Evolutionary conservation across 2,329 filamentous ascomycete genomes (phyloP), one percentile per base, ranked within the genome.

Genomic region (Coniochaeta hoffmannii): DNA sequence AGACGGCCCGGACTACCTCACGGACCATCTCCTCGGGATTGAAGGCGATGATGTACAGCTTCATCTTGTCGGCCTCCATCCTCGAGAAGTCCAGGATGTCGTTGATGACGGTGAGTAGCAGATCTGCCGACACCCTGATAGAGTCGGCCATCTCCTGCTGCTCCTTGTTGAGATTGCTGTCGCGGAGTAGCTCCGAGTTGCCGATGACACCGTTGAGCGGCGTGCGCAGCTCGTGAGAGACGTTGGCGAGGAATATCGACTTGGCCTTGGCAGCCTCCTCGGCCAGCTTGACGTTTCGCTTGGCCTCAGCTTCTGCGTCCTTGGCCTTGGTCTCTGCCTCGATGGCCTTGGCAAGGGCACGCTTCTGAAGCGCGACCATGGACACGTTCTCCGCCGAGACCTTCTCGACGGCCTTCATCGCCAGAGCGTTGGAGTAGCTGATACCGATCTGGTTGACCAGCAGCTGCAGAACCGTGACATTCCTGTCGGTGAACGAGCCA

Each of bases 31-130:
- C 83, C 61, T 82, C 78, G 0, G 84, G 82, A 60, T 85, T 86
- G 70, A 87, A 87, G 8, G 82, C 82, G 55, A 85, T 85, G 57
- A 86, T 79, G 66, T 89, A 89, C 1, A 92, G 81, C 67, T 94
- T 90, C 75, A 96, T 86, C 68, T 90, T 87, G 62, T 92, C 89
- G 2, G 88, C 90, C 68, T 96, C 90, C 74, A 94, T 90, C 70
- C 96, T 95, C 28, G 91, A 96, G 67, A 96, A 95, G 70, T 97
- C 93, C 4, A 97, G 77, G 54, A 97, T 96, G 66, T 97, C 93
- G 66, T 97, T 97, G 73, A 97, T 97, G 50, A 97, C 90, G 0
- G 91, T 94, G 26, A 97, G 76, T 14, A 97, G 74, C 15, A 94
- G 84, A 66, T 97, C 91, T 0, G 90, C 90, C 51, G 89, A 95